Evolutionary conservation across 1,284 basidiomycete genomes (phyloP).

Genomic region (Cryptococcus sp.): DNA sequence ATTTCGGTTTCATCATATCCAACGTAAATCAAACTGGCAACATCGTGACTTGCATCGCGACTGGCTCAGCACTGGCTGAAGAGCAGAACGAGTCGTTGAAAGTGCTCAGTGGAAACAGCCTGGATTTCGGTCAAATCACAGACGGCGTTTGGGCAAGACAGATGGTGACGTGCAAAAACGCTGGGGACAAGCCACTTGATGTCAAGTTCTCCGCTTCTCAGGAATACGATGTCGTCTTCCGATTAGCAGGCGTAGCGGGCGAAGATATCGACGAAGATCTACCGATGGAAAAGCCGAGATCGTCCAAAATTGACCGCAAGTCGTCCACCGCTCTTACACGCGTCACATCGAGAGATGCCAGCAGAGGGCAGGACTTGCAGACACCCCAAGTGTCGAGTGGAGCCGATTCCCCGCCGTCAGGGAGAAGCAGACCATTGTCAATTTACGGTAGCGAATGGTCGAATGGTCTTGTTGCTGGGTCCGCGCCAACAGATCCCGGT

Average conservation of each 20-base stretch:
- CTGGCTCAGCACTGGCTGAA: constrained; percentile 37
- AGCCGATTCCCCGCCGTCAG: background rate
- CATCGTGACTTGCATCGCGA: constrained; percentile 40
- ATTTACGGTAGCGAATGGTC: background rate
- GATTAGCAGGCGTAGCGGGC: constrained; percentile 53
- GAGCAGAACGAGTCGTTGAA: constrained; percentile 52
- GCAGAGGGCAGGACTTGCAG: constrained; percentile 13
- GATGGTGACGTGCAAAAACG: constrained; percentile 55
- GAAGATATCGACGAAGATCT: constrained; percentile 49
- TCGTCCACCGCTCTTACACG: too few relatives aligned
- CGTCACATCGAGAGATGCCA: constrained; percentile 13
- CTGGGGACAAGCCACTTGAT: constrained; percentile 53
- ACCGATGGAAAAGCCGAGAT: constrained; percentile 22
- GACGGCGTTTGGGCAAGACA: constrained; percentile 57
- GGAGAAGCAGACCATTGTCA: background rate
- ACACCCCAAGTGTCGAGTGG: background rate
- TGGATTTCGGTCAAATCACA: constrained; percentile 57
- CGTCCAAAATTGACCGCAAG: background rate
- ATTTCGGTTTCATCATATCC: constrained; percentile 48
- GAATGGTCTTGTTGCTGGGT: background rate
- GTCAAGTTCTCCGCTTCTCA: constrained; percentile 53
- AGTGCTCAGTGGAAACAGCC: constrained; percentile 52
- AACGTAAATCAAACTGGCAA: constrained; percentile 49
- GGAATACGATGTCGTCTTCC: constrained; percentile 55
- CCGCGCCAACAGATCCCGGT: constrained; percentile 1